Percentiles rank a stretch among this genome's conserved stretches.
Conservation (phyloP, 116 monocot genomes). For the Phalaenopsis hybrid region DNA sequence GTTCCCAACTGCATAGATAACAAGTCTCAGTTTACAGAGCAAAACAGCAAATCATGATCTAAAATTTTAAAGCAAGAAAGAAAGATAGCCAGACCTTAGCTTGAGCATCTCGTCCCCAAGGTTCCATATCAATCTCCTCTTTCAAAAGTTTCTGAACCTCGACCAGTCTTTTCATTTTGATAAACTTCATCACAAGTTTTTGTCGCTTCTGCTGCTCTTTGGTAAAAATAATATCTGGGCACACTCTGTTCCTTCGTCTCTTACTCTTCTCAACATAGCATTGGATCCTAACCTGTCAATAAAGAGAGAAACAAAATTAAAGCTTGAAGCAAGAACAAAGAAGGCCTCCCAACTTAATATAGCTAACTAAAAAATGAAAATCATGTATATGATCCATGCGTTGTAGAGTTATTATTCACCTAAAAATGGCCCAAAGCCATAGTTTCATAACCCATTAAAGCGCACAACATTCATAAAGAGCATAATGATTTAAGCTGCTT, state of each 20-base stretch:
- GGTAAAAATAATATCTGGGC: conserved; percentile 11
- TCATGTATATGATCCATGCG: no score
- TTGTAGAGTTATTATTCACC: no score
- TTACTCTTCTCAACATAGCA: conserved; percentile 51
- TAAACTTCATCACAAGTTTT: conserved; percentile 39
- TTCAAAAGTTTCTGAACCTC: conserved; percentile 53
- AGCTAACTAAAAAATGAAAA: no score
- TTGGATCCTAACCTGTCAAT: conserved; percentile 52
- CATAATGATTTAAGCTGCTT: no score
- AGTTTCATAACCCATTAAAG: no score
- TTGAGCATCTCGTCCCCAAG: conserved; percentile 76
- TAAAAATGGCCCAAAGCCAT: no score
- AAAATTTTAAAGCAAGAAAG: background rate
- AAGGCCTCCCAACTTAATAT: no score
- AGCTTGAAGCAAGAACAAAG: no score
- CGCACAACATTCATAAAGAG: no score
- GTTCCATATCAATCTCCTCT: conserved; percentile 35
- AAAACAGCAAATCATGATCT: conserved; percentile 2
- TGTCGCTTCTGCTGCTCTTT: conserved; percentile 34
- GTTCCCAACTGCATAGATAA: conserved; percentile 56
- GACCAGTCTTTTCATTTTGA: conserved; percentile 48
- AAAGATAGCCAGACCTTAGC: conserved; percentile 52
- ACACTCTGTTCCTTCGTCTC: conserved; percentile 24
- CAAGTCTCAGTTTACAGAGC: background rate
- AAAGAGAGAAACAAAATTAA: background rate